These are phyloP conservation scores for Brassica rapa DNA, from an alignment of 345 rosid species.

Conservation along the genomic window DNA sequence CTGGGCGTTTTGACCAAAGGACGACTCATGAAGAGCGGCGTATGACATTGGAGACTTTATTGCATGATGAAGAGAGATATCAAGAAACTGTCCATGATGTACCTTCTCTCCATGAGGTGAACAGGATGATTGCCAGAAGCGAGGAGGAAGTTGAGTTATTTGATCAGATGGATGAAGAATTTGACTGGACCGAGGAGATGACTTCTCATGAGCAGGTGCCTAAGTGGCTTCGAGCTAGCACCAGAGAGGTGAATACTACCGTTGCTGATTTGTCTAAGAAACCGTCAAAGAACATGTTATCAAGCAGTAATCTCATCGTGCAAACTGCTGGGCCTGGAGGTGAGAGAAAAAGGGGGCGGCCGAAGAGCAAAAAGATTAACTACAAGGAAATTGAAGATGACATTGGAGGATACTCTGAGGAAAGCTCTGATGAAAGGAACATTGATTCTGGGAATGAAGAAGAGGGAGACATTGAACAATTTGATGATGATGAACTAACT, in stretches of 20 bases:
- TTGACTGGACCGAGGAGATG: constrained; percentile 96
- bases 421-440: constrained; percentile 86
- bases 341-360: constrained; percentile 88
- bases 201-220: constrained; percentile 90
- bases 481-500: constrained; percentile 80
- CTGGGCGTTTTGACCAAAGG: constrained; percentile 99
- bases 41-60: constrained; percentile 90
- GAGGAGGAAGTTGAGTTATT: constrained; percentile 91
- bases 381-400: constrained; percentile 97
- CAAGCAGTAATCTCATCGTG: constrained; percentile 48
- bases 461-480: constrained; percentile 80
- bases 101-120: constrained; percentile 92
- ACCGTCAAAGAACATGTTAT: constrained; percentile 71
- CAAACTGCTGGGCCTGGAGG: constrained; percentile 61
- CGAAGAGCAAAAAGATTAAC: constrained; percentile 85
- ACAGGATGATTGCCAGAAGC: constrained; percentile 98
- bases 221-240: constrained; percentile 90
- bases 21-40: constrained; percentile 99
- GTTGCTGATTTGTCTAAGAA: constrained; percentile 84
- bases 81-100: constrained; percentile 99
- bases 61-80: constrained; percentile 98
- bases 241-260: constrained; percentile 73
- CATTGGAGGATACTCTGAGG: constrained; percentile 83
- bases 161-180: constrained; percentile 99
- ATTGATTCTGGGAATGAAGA: constrained; percentile 79